phyloP scores from a whole-genome alignment of 1,284 basidiomycete species.

The Papiliotrema laurentii region DNA sequence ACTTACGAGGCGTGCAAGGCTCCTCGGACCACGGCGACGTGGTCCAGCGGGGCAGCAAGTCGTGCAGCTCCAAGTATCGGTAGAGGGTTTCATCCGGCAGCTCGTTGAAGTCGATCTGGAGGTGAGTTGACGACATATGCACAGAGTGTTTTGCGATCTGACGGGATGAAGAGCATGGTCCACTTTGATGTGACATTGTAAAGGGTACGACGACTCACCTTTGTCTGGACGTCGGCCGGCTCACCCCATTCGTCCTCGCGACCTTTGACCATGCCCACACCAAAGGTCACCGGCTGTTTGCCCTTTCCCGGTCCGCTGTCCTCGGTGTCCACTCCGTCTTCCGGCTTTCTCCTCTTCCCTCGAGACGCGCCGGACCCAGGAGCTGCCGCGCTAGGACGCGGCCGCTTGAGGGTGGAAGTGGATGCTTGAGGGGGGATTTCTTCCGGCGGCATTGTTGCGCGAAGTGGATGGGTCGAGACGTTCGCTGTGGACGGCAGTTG shows the following conservation, averaged over 20 bases:
- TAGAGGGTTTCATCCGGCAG: conserved; percentile 41
- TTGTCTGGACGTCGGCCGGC: conserved; percentile 36
- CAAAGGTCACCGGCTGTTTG: conserved; percentile 9
- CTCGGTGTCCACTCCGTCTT: conserved; percentile 12
- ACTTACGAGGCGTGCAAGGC: conserved; percentile 40
- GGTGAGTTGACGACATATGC: not conserved
- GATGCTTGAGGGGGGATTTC: too few species aligned
- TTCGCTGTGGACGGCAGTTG: not conserved
- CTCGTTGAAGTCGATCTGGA: conserved; percentile 42
- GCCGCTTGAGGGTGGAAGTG: conserved; percentile 20
- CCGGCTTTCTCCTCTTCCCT: conserved; percentile 37
- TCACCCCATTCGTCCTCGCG: conserved; percentile 37
- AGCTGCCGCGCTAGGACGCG: conserved; percentile 16
- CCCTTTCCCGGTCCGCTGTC: not conserved
- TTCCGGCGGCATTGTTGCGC: not conserved
- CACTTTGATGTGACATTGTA: not conserved
- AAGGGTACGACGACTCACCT: conserved; percentile 20
- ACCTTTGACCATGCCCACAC: conserved; percentile 21
- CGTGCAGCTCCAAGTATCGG: conserved; percentile 38
- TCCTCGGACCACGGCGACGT: conserved; percentile 44
- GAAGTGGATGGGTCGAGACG: not conserved
- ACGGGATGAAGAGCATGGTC: not conserved
- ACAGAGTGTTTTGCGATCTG: too few species aligned
- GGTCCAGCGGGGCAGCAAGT: conserved; percentile 40
- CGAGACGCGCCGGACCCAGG: conserved; percentile 11